phyloP scores from a whole-genome alignment of 75 land plant genomes.

The Adiantum capillusveneris region DNA sequence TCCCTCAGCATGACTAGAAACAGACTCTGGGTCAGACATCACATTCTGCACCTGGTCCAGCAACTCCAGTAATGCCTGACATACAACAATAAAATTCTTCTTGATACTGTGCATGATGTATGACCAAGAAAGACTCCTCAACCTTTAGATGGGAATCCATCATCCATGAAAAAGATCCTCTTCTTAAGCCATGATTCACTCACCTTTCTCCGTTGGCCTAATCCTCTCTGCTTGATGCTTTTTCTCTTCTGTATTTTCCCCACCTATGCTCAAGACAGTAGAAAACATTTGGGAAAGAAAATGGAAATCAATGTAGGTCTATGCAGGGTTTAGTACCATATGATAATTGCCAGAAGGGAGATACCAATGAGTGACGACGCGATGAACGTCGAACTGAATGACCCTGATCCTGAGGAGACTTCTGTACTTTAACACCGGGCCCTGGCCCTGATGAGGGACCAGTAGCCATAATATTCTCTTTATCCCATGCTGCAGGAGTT shows the following conservation, averaged over 20 bases:
- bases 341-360: no score
- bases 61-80: constrained; percentile 70
- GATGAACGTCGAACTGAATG: no score
- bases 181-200: no score
- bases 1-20: background rate
- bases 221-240: constrained; percentile 14
- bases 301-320: no score
- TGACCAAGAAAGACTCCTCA: background rate
- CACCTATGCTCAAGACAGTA: no score
- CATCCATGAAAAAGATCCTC: no score
- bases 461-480: no score
- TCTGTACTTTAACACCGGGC: background rate
- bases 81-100: background rate
- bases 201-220: constrained; percentile 52
- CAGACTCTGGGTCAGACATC: constrained; percentile 35
- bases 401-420: background rate
- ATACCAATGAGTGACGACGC: no score
- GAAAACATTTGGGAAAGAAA: no score
- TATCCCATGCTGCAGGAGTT: background rate
- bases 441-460: no score
- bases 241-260: background rate
- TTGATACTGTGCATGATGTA: background rate
- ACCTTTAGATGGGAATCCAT: background rate
- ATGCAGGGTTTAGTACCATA: no score
- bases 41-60: constrained; percentile 77